phyloP scores from a whole-genome alignment of 768 basidiomycete genomes.

The Termitomyces sp. region DNA sequence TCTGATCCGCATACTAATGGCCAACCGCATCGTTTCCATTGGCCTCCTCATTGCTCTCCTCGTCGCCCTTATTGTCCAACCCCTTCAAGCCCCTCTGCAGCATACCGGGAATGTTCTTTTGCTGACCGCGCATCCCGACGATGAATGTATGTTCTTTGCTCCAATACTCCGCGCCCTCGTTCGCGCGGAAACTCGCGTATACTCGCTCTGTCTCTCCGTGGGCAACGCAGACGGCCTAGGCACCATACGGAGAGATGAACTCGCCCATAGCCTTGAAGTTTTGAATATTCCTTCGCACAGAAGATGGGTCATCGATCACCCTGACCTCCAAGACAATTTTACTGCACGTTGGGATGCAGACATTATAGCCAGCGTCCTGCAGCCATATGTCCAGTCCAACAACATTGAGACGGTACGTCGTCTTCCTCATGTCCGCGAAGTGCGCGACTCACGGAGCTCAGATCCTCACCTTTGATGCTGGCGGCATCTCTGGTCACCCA shows the following conservation, averaged over 20 bases:
- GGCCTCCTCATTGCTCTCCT: slow-evolving; percentile 25
- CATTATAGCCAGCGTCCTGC: slow-evolving; percentile 52
- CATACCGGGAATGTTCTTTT: slow-evolving; percentile 41
- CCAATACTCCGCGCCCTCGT: slow-evolving; percentile 67
- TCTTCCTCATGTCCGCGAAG: slow-evolving; percentile 1
- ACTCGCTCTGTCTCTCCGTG: slow-evolving; percentile 67
- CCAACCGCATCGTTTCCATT: slow-evolving; percentile 14
- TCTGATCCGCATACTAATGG: neutral
- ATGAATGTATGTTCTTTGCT: slow-evolving; percentile 92
- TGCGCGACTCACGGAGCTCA: slow-evolving; percentile 21
- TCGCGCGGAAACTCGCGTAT: slow-evolving; percentile 15
- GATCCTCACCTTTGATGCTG: slow-evolving; percentile 82
- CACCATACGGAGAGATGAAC: slow-evolving; percentile 47
- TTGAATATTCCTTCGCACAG: slow-evolving; percentile 54
- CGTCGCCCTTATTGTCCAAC: slow-evolving; percentile 24
- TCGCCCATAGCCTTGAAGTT: slow-evolving; percentile 56
- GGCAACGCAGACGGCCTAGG: slow-evolving; percentile 83
- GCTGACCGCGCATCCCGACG: slow-evolving; percentile 91
- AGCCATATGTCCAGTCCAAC: slow-evolving; percentile 51
- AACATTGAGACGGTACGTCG: slow-evolving; percentile 57
- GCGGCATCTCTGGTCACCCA: slow-evolving; percentile 78
- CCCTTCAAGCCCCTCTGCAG: slow-evolving; percentile 18
- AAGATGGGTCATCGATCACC: slow-evolving; percentile 61
- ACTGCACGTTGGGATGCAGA: slow-evolving; percentile 56
- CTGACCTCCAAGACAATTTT: slow-evolving; percentile 71